Evolutionary conservation across 176 grass and related monocot genomes (phyloP), one percentile per base, ranked within the genome.

Genomic region (Saccharum spontaneum): DNA sequence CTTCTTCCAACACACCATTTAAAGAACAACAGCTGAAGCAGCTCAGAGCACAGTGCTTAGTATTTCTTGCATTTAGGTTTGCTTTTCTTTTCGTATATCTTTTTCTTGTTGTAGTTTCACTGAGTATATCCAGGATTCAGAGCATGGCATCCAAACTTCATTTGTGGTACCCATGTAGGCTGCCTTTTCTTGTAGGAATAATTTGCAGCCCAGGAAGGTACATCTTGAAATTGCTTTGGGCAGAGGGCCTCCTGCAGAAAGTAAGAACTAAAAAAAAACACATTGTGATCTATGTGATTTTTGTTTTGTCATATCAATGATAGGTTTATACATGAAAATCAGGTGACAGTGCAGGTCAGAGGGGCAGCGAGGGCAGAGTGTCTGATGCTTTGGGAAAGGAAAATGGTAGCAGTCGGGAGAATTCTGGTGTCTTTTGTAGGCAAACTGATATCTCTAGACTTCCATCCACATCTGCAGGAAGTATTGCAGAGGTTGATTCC

Each of bases 61-160:
- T 99, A 79, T 99, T 99, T 94, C 93, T 99, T 96, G 93, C 97
- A 81, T 99, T 99, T 74, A 96, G 97, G 97, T 89, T 36, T 76
- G 50, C 63, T 31, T n/a, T 44, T 73, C 48, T 41, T 80, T 79
- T 83, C 4, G 8, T 70, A 15, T 76, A 38, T 55, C 52, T 16
- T 78, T 33, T 71, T 54, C 16, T 77, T 45, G 12, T 70, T 57
- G 24, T 71, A 54, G 17, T 63, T 70, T 44, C 24, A 34, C 26
- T 12, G 16, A 74, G 31, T 78, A 54, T 50, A 81, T 87, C 41
- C 30, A 68, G 37, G 82, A 28, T 78, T 68, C 43, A 43, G 11
- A 52, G 57, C n/a, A 68, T 48, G 43, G n/a, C 48, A 78, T 81
- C 37, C 59, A 23, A 82, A 79, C 7, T 67, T 74, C 39, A 83